A percentile compares a stretch with the other conserved stretches of the same genome.
phyloP scores from a whole-genome alignment of 2,329 filamentous ascomycete species.

The Botrytis byssoidea region DNA sequence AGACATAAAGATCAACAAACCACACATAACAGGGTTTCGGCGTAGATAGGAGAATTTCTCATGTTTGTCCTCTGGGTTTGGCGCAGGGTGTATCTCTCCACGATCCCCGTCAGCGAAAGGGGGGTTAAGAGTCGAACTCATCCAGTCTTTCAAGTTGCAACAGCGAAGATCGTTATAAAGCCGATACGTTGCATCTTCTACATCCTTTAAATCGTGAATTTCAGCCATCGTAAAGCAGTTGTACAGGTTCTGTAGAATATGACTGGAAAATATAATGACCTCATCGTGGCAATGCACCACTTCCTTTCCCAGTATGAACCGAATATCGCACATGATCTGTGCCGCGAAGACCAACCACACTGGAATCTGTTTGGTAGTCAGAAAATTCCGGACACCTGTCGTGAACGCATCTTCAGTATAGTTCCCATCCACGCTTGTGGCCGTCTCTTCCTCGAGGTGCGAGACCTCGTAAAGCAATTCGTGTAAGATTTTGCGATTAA shows the following conservation, averaged over 20 bases:
- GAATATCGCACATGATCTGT: conserved; percentile 39
- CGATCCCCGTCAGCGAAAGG: background rate
- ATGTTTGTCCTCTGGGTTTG: background rate
- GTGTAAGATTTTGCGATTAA: background rate
- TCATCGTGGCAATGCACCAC: conserved; percentile 22
- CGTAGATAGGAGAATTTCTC: conserved; percentile 19
- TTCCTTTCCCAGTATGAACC: conserved; percentile 36
- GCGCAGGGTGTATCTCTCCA: background rate
- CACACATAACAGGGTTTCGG: conserved; percentile 25
- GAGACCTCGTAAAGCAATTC: background rate
- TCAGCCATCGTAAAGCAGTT: too few species aligned
- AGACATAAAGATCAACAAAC: conserved; percentile 24
- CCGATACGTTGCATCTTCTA: too few species aligned
- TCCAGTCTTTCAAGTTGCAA: background rate
- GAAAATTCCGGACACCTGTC: conserved; percentile 31
- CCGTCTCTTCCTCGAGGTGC: background rate
- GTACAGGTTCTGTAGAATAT: background rate
- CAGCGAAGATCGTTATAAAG: background rate
- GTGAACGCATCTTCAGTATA: conserved; percentile 37
- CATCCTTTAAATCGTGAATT: too few species aligned
- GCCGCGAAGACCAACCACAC: conserved; percentile 37
- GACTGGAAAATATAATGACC: background rate
- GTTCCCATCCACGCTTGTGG: background rate
- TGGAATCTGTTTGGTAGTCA: conserved; percentile 27
- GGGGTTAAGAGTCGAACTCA: background rate